phyloP scores from a whole-genome alignment of 148 eudicot genomes.

The Agrostemma githago region DNA sequence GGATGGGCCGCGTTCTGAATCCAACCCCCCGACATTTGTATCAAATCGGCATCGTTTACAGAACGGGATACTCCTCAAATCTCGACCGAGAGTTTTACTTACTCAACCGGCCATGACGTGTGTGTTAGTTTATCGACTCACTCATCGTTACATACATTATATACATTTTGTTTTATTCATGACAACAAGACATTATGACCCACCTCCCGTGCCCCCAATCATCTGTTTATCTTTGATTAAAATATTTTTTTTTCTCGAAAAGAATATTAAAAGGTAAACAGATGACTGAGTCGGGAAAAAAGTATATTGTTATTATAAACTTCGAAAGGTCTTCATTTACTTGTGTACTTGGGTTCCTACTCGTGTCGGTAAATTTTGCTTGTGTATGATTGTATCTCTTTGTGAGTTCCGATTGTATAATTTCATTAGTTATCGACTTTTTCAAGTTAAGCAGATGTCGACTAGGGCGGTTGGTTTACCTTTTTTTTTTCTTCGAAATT shows the following conservation, averaged over 20 bases:
- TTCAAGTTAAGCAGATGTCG: too few relatives aligned
- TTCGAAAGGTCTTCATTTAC: not conserved
- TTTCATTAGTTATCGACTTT: too few relatives aligned
- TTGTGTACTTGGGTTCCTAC: not conserved
- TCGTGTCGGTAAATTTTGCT: too few relatives aligned
- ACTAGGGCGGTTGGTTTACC: too few relatives aligned
- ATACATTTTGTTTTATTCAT: conserved; percentile 12
- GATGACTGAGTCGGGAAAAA: too few relatives aligned
- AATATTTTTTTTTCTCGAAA: too few relatives aligned
- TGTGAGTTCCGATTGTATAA: too few relatives aligned
- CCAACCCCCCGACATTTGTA: conserved; percentile 9
- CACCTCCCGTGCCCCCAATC: too few relatives aligned
- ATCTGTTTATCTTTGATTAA: too few relatives aligned
- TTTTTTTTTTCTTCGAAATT: too few relatives aligned
- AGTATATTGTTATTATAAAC: not conserved
- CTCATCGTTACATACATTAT: not conserved
- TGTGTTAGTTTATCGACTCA: conserved; percentile 11
- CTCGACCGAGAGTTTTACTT: conserved; percentile 8
- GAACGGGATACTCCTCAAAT: conserved; percentile 9
- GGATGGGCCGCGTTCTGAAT: conserved; percentile 98
- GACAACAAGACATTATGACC: conserved; percentile 17
- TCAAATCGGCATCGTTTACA: conserved; percentile 33
- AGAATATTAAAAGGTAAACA: too few relatives aligned
- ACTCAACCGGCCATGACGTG: conserved; percentile 12
- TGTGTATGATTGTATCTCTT: too few relatives aligned